A percentile compares a stretch with the other conserved stretches of the same genome.
Evolutionary conservation across 2,329 filamentous ascomycete genomes (phyloP).

Genomic region (Cordyceps javanica): DNA sequence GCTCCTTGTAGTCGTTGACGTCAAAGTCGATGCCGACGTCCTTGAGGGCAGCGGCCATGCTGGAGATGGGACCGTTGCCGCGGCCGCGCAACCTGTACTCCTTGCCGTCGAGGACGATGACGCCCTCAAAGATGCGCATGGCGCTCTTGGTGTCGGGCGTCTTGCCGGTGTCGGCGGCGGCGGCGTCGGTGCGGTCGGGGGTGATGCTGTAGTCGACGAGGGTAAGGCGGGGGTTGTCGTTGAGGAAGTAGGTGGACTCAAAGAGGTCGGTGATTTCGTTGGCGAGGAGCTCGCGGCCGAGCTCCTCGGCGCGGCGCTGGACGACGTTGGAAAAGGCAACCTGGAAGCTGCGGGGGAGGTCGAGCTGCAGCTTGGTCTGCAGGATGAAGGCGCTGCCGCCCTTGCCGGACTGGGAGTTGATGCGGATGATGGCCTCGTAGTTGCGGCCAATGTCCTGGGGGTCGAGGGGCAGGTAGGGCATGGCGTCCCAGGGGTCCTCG

Average conservation of each 20-base stretch:
- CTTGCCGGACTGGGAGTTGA: slow-evolving; percentile 95
- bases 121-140: slow-evolving; percentile 75
- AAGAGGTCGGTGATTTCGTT: slow-evolving; percentile 85
- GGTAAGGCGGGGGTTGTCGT: slow-evolving; percentile 75
- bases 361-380: slow-evolving; percentile 79
- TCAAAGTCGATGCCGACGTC: slow-evolving; percentile 79
- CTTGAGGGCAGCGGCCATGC: slow-evolving; percentile 74
- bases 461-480: slow-evolving; percentile 85
- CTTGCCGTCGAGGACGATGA: slow-evolving; percentile 73
- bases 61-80: slow-evolving; percentile 87
- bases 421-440: slow-evolving; percentile 96
- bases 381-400: slow-evolving; percentile 94
- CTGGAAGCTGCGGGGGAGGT: slow-evolving; percentile 87
- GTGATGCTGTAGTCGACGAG: slow-evolving; percentile 89
- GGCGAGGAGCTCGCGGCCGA: slow-evolving; percentile 77
- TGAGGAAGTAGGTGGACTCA: slow-evolving; percentile 79
- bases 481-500: slow-evolving; percentile 69
- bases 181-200: slow-evolving; percentile 69
- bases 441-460: slow-evolving; percentile 89
- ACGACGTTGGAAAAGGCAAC: slow-evolving; percentile 86
- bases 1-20: slow-evolving; percentile 93
- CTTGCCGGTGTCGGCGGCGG: slow-evolving; percentile 60
- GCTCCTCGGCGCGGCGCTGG: slow-evolving; percentile 70
- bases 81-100: slow-evolving; percentile 74
- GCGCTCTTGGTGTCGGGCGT: slow-evolving; percentile 72